A percentile compares a stretch with the other conserved stretches of the same genome.
Conservation (phyloP, 495 filamentous ascomycete species). For the Margaritispora aquatica region DNA sequence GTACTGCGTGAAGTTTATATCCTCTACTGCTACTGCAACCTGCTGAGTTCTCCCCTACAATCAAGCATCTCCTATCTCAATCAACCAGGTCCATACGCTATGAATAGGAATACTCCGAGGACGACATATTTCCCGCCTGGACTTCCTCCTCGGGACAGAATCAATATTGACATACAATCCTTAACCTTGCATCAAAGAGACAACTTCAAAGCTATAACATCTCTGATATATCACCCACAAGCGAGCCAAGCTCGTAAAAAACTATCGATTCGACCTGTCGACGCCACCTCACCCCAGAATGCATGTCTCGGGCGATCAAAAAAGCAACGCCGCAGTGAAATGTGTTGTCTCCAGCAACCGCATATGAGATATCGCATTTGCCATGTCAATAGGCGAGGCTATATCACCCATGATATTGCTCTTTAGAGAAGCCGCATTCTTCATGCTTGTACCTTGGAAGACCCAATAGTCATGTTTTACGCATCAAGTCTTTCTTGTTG, state of each 20-base stretch:
- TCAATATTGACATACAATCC: neutral
- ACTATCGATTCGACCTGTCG: neutral
- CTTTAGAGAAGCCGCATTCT: neutral
- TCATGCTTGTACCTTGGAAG: neutral
- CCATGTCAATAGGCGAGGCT: neutral
- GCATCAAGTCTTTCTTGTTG: neutral
- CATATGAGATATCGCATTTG: neutral
- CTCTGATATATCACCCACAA: neutral
- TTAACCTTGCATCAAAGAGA: neutral
- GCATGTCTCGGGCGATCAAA: neutral
- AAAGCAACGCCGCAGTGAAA: neutral
- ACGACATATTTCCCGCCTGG: too few relatives aligned
- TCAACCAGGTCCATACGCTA: too few relatives aligned
- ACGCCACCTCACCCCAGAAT: neutral
- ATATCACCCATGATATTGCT: neutral
- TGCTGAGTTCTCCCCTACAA: too few relatives aligned
- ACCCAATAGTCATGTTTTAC: neutral
- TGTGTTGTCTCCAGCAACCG: neutral
- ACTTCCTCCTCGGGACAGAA: neutral
- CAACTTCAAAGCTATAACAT: neutral
- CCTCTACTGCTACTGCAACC: too few relatives aligned
- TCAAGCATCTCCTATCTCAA: too few relatives aligned
- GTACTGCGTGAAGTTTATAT: too few relatives aligned
- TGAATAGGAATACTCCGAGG: too few relatives aligned
- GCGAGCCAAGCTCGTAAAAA: too few relatives aligned